Evolutionary conservation across 108 stramenopile species (phyloP).

Genomic region (Fistulifera pelliculosa): DNA sequence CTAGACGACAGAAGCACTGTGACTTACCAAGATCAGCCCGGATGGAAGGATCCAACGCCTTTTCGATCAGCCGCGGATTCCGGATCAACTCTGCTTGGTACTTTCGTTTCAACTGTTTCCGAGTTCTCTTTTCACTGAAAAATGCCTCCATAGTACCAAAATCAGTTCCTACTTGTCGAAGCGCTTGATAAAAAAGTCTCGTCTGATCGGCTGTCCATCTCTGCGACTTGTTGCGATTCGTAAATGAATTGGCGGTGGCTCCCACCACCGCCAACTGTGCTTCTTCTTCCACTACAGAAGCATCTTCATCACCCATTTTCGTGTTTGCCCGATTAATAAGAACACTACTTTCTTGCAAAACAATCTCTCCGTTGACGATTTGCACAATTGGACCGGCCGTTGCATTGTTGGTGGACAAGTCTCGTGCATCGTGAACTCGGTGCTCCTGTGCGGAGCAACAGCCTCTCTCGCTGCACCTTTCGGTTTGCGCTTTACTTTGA

Average conservation of each 20-base stretch:
- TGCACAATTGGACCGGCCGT: conserved; percentile 40
- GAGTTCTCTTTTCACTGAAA: conserved; percentile 27
- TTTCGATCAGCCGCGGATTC: conserved; percentile 62
- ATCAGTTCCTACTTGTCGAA: conserved; percentile 69
- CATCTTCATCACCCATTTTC: conserved; percentile 12
- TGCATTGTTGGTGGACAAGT: conserved; percentile 3
- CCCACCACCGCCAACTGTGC: conserved; percentile 35
- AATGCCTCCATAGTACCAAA: conserved; percentile 68
- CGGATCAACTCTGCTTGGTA: conserved; percentile 48
- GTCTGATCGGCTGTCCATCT: conserved; percentile 67
- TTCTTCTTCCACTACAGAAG: conserved; percentile 44
- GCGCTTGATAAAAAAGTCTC: conserved; percentile 51
- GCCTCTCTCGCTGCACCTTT: too few species aligned
- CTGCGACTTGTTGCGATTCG: conserved; percentile 21
- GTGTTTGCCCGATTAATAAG: conserved; percentile 20
- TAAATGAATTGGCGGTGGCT: conserved; percentile 41
- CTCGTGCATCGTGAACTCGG: too few species aligned
- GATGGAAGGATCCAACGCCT: conserved; percentile 59
- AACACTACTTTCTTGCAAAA: conserved; percentile 51
- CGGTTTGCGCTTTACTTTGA: not conserved
- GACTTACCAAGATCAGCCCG: conserved; percentile 25
- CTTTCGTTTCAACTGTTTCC: conserved; percentile 67
- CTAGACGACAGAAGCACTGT: not conserved
- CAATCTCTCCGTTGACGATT: conserved; percentile 62
- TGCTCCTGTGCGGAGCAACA: too few species aligned